Conservation (phyloP, 176 grass and related monocot species). For the Oryza longistaminata region DNA sequence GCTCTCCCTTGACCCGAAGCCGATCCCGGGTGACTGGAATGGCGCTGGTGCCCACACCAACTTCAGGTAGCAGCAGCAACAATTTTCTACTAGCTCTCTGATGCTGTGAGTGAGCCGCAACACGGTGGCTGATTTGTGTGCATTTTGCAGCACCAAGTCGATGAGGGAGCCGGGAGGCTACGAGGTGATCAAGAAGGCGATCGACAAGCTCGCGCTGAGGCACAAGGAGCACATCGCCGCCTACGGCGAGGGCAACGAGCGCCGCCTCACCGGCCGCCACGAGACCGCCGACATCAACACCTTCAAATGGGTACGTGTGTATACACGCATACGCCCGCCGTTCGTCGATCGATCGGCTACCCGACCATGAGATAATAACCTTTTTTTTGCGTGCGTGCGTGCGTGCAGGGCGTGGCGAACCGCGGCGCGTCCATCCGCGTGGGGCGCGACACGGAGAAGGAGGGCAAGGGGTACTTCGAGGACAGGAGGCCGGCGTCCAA, state of each 20-base stretch:
- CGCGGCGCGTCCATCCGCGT: conserved; percentile 84
- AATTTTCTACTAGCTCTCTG: too few relatives aligned
- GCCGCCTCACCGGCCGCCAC: conserved; percentile 83
- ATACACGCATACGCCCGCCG: too few relatives aligned
- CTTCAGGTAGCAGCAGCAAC: conserved; percentile 48
- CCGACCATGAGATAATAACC: too few relatives aligned
- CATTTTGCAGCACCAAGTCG: conserved; percentile 91
- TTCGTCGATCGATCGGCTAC: neutral
- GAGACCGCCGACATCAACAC: conserved; percentile 98
- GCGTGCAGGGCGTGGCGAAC: conserved; percentile 66
- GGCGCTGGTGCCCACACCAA: conserved; percentile 92
- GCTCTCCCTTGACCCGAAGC: conserved; percentile 89
- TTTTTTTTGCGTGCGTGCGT: too few relatives aligned
- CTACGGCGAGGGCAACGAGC: conserved; percentile 92
- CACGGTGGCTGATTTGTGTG: too few relatives aligned
- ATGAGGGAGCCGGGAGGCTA: conserved; percentile 77
- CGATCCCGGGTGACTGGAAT: conserved; percentile 94
- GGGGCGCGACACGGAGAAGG: conserved; percentile 76
- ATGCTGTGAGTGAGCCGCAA: too few relatives aligned
- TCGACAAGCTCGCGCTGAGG: conserved; percentile 65
- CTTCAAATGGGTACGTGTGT: conserved; percentile 74
- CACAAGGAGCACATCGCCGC: conserved; percentile 85
- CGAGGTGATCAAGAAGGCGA: conserved; percentile 84
- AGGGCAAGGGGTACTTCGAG: conserved; percentile 82
- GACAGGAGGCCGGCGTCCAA: conserved; percentile 70